Evolutionary conservation across 225 moss, liverwort and hornwort genomes (phyloP), one percentile per base, ranked within the genome.

Genomic region (Bryum argenteum): DNA sequence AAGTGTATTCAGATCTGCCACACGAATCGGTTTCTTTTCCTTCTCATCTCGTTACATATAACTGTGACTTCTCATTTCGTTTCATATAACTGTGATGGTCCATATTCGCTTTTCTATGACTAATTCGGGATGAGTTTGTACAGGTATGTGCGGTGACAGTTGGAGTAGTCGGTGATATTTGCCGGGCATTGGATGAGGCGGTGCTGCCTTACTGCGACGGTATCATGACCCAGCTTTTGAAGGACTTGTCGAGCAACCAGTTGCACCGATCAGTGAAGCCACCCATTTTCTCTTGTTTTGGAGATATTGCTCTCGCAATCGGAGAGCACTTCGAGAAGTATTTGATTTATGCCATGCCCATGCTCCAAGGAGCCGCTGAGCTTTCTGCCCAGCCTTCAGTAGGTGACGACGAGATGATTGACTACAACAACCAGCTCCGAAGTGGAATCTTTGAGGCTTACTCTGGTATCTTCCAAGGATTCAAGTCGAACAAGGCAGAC

Each of bases 371-470:
- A 26, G 86, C 86, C 21, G 86, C 86, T 23, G 86, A 86, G 72
- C 82, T 86, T 52, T 86, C 86, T 65, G 86, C 86, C 2, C 86
- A 86, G 70, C 83, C 86, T 14, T 86, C 86, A 61, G 80, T 80
- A 41, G 78, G 80, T 45, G 86, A 86, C 26, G 86, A 86, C 75
- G 86, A 86, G 57, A 86, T 86, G 86, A 78, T 86, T 41, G 86
- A 86, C 39, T 86, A 86, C 58, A 86, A 86, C 44, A 86, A 86
- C 19, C 86, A 86, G 75, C 86, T 86, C 11, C 80, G 86, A 28
- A 86, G 86, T 75, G 86, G 86, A 40, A 86, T 86, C 66, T 86
- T 86, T 38, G 86, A 86, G 75, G 86, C 86, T 6, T 86, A 86
- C 37, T 86, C 86, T 8, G 86, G 86, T 13, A 86, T 86, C 40